phyloP scores from a whole-genome alignment of 108 stramenopile species.

The Cyclotella cryptica region DNA sequence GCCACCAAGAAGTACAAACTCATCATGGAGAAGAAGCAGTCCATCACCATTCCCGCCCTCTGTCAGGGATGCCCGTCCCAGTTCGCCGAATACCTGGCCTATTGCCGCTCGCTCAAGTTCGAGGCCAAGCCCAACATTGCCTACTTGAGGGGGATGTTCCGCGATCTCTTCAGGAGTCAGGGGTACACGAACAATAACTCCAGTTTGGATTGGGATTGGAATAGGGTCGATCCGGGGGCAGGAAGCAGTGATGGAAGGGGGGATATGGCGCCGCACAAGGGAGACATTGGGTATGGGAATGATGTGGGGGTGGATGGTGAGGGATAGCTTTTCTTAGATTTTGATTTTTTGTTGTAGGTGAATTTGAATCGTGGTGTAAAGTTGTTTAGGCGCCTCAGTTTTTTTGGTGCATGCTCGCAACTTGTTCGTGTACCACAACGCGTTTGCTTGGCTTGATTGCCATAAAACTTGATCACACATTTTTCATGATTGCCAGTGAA shows the following conservation, averaged over 20 bases:
- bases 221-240: slow-evolving; percentile 71
- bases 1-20: slow-evolving; percentile 96
- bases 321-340: not conserved
- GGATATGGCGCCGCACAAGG: slow-evolving; percentile 27
- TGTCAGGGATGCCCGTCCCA: slow-evolving; percentile 97
- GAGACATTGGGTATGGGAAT: slow-evolving; percentile 40
- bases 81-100: slow-evolving; percentile 98
- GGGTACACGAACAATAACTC: slow-evolving; percentile 93
- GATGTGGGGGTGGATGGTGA: slow-evolving; percentile 31
- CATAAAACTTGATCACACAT: no score
- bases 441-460: no score
- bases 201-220: slow-evolving; percentile 93
- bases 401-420: no score
- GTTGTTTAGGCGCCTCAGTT: no score
- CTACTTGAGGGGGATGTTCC: slow-evolving; percentile 96
- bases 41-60: slow-evolving; percentile 90
- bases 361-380: not conserved
- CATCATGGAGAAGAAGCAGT: slow-evolving; percentile 96
- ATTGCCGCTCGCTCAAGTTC: slow-evolving; percentile 97
- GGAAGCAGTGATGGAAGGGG: slow-evolving; percentile 43
- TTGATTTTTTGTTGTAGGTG: not conserved
- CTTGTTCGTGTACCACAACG: no score
- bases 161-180: slow-evolving; percentile 93
- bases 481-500: no score
- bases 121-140: slow-evolving; percentile 99